phyloP scores from a whole-genome alignment of 352 stramenopile species.

The Phytophthora agathidicida region DNA sequence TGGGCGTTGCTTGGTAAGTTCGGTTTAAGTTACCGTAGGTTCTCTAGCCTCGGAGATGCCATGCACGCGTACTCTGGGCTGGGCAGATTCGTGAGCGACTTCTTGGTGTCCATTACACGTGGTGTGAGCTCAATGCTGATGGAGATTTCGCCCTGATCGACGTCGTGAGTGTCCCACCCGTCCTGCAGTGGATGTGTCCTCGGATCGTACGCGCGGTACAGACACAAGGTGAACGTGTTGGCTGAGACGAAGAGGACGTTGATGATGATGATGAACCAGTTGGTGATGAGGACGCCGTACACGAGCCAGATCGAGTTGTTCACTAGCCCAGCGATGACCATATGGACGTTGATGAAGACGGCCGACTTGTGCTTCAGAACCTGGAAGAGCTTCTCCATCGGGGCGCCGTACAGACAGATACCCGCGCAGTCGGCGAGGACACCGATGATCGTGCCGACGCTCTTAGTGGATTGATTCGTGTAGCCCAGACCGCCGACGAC shows the following conservation, averaged over 20 bases:
- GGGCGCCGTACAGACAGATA: slow-evolving; percentile 51
- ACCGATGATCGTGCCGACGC: slow-evolving; percentile 34
- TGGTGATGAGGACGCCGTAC: slow-evolving; percentile 38
- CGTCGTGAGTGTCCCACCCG: slow-evolving; percentile 14
- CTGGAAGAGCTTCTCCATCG: slow-evolving; percentile 46
- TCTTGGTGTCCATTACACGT: slow-evolving; percentile 14
- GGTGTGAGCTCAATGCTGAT: slow-evolving; percentile 21
- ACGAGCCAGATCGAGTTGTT: slow-evolving; percentile 53
- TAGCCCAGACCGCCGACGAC: slow-evolving; percentile 40
- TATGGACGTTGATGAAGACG: slow-evolving; percentile 60
- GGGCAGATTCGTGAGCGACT: slow-evolving; percentile 14
- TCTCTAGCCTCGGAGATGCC: slow-evolving; percentile 16
- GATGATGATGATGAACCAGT: slow-evolving; percentile 44
- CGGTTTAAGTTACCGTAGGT: background rate
- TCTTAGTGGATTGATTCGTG: slow-evolving; percentile 32
- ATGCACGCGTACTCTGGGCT: slow-evolving; percentile 24
- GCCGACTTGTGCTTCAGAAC: slow-evolving; percentile 49
- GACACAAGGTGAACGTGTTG: slow-evolving; percentile 34
- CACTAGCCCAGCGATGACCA: slow-evolving; percentile 47
- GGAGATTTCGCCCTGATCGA: slow-evolving; percentile 16
- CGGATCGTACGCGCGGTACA: slow-evolving; percentile 40
- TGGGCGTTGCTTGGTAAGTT: background rate
- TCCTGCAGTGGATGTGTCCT: slow-evolving; percentile 32
- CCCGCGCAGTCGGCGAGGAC: slow-evolving; percentile 36
- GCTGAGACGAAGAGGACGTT: slow-evolving; percentile 40